phyloP scores from a whole-genome alignment of 1,284 basidiomycete genomes.

The Mycosarcoma maydis region DNA sequence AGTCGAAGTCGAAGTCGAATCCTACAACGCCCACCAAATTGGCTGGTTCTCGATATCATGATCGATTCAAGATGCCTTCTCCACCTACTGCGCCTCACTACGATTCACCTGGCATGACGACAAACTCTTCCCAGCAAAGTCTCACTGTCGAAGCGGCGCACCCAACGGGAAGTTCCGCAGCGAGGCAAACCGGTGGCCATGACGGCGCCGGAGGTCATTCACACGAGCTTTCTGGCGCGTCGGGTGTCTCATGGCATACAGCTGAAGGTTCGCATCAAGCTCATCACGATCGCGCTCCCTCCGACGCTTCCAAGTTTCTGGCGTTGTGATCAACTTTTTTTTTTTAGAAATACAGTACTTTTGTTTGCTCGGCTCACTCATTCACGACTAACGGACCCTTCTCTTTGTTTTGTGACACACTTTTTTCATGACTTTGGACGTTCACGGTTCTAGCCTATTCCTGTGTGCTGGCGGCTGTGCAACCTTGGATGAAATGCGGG shows the following conservation, averaged over 20 bases:
- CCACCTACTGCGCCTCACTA: slow-evolving; percentile 8
- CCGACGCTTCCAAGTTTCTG: slow-evolving; percentile 28
- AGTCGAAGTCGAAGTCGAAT: background rate
- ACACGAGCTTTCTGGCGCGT: slow-evolving; percentile 33
- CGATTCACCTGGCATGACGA: slow-evolving; percentile 1
- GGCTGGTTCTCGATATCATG: slow-evolving; percentile 28
- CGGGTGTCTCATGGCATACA: slow-evolving; percentile 39
- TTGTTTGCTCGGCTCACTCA: no score
- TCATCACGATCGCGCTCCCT: slow-evolving; percentile 6
- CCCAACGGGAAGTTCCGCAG: background rate
- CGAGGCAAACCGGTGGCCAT: background rate
- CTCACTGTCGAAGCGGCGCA: slow-evolving; percentile 1
- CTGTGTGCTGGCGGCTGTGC: no score
- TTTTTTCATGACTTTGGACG: no score
- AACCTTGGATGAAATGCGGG: no score
- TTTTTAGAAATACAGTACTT: no score
- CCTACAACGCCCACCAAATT: slow-evolving; percentile 22
- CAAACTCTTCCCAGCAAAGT: slow-evolving; percentile 11
- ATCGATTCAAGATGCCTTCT: slow-evolving; percentile 35
- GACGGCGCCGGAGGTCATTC: no score
- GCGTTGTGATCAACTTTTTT: slow-evolving; percentile 4
- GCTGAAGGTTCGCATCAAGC: slow-evolving; percentile 10
- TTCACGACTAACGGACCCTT: no score
- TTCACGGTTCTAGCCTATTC: no score
- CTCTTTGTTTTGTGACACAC: no score